phyloP scores from a whole-genome alignment of 2,329 filamentous ascomycete genomes.

The Penicillium hesseltinei region DNA sequence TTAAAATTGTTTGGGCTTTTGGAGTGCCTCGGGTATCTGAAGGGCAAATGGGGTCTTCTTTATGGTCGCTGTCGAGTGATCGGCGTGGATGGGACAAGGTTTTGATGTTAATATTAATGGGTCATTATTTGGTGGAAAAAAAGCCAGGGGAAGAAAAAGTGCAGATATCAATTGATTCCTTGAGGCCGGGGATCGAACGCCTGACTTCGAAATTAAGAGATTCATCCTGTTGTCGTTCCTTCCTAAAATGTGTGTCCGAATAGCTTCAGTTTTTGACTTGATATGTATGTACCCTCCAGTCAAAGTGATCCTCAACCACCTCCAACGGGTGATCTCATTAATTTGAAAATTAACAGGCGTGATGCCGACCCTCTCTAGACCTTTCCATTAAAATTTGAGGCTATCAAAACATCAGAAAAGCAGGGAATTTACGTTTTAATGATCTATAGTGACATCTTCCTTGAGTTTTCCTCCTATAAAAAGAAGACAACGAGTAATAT shows the following conservation, averaged over 20 bases:
- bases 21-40: no score
- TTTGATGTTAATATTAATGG: not conserved
- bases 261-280: not conserved
- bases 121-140: not conserved
- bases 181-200: not conserved
- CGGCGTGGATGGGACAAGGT: not conserved
- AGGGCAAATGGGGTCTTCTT: not conserved
- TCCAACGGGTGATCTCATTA: not conserved
- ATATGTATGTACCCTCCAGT: not conserved
- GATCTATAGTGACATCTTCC: not conserved
- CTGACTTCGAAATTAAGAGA: no score
- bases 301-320: not conserved
- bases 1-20: no score
- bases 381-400: accelerated
- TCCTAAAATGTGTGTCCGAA: not conserved
- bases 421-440: not conserved
- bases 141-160: not conserved
- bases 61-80: not conserved
- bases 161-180: not conserved
- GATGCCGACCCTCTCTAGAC: accelerated
- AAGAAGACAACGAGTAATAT: not conserved
- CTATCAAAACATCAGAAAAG: accelerated
- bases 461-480: not conserved
- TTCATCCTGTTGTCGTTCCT: not conserved
- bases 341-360: accelerated